Base-by-base conservation (phyloP, 805 yeast species). In the Scheffersomyces lignosus region DNA sequence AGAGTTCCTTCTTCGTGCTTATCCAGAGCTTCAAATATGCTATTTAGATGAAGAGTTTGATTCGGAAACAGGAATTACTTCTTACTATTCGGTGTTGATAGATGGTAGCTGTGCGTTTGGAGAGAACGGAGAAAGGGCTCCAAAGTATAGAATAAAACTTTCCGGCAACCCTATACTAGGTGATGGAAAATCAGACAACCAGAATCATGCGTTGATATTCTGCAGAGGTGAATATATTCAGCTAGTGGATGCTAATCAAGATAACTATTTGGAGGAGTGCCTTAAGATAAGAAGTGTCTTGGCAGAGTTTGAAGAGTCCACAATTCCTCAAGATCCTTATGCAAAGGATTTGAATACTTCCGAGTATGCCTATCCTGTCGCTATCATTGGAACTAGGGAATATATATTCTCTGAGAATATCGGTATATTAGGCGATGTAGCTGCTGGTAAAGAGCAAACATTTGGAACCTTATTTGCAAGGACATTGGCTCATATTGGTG, bases 401-500 rank as follows among this genome's bases (percentile, higher is more conserved):
- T 85, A 85, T 54, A 82, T 85, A 37, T 85, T 85, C 62, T 83
- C 91, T 7, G 93, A 86, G 56, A 86, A 85, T 54, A 74, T 83
- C 43, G 95, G 95, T 32, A 78, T 86, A 35, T 67, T 86, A 33
- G 95, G 93, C 35, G 95, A 86, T 61, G 80, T 86, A 47, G 91
- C 93, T 15, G 95, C 95, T 10, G 91, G 91, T 32, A 86, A 86
- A 54, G 95, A 86, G 60, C 93, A 86, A 57, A 86, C 93, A 7
- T 86, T 86, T 63, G 93, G 95, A 37, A 86, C 95, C 0, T 70
- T 86, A 39, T 85, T 84, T 61, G 87, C 93, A 0, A 76, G 95
- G 57, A 84, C 93, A 1, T 68, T 85, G 57, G 90, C 91, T 3
- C 82, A 81, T 54, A 76, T 85, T 48, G 93, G 91, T 18, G 91